Evolutionary conservation across 371 early-diverging fungal genomes (phyloP).

Genomic region (Dichotomocladium elegans): DNA sequence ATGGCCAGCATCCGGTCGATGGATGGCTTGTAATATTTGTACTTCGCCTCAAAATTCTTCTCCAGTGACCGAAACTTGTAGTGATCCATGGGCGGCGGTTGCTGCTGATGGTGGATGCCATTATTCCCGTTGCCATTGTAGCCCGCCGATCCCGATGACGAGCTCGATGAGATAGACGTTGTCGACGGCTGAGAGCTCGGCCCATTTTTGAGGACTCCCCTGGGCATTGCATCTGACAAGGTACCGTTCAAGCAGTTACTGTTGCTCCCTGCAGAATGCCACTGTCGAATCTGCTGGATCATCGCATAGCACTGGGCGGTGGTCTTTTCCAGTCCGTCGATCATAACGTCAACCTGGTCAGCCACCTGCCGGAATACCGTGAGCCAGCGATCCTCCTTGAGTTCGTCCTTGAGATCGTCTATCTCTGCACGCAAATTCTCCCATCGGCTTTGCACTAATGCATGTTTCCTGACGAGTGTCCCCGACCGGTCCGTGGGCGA

Average conservation of each 20-base stretch:
- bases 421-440: slow-evolving; percentile 39
- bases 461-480: slow-evolving; percentile 32
- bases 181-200: slow-evolving; percentile 15
- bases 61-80: slow-evolving; percentile 49
- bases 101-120: neutral
- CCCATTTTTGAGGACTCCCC: slow-evolving; percentile 13
- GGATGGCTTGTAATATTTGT: slow-evolving; percentile 57
- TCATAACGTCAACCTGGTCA: slow-evolving; percentile 58
- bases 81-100: slow-evolving; percentile 28
- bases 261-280: slow-evolving; percentile 7
- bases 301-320: slow-evolving; percentile 51
- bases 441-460: slow-evolving; percentile 42
- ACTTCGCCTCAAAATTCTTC: slow-evolving; percentile 61
- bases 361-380: slow-evolving; percentile 55
- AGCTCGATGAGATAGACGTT: slow-evolving; percentile 14
- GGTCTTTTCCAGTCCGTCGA: slow-evolving; percentile 57
- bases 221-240: slow-evolving; percentile 7
- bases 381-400: slow-evolving; percentile 60
- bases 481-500: slow-evolving; percentile 32
- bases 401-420: slow-evolving; percentile 50
- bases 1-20: slow-evolving; percentile 58
- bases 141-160: slow-evolving; percentile 12
- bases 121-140: neutral
- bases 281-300: slow-evolving; percentile 39
- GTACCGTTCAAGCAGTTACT: neutral